A percentile compares a stretch with the other conserved stretches of the same genome.
Evolutionary conservation across 1,139 yeast species (phyloP).

Genomic region (Nakaseomyces sp.): DNA sequence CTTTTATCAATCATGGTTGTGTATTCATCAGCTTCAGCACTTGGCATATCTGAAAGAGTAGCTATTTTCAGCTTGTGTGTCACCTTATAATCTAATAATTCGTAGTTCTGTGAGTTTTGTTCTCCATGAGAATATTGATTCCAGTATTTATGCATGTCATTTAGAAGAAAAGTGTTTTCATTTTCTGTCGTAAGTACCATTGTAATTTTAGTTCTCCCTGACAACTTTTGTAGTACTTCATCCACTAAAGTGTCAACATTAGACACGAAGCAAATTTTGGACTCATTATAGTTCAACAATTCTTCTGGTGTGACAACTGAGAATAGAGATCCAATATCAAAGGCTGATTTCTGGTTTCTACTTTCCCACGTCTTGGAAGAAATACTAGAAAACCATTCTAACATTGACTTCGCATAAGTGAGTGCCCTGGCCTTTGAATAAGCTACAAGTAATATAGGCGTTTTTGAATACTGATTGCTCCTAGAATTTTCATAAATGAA

Average conservation of each 20-base stretch:
- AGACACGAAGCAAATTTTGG: conserved; percentile 76
- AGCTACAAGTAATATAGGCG: conserved; percentile 68
- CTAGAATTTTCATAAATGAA: conserved; percentile 30
- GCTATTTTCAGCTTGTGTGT: not conserved
- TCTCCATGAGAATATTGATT: conserved; percentile 34
- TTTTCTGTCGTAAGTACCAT: conserved; percentile 47
- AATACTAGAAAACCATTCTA: conserved; percentile 90
- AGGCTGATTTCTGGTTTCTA: conserved; percentile 54
- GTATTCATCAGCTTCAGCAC: conserved; percentile 41
- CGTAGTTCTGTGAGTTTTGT: conserved; percentile 31
- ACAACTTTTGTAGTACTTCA: conserved; percentile 40
- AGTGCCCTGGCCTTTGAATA: conserved; percentile 74
- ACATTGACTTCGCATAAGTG: conserved; percentile 76
- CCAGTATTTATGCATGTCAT: conserved; percentile 51
- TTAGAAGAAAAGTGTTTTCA: conserved; percentile 10
- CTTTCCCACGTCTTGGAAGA: conserved; percentile 77
- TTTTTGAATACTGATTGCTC: conserved; percentile 23
- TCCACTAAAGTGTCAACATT: conserved; percentile 43
- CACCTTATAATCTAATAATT: conserved; percentile 17
- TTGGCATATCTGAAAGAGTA: not conserved
- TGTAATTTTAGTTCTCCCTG: conserved; percentile 58
- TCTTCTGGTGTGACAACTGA: conserved; percentile 55
- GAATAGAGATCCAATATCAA: conserved; percentile 49
- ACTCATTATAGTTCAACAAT: conserved; percentile 49
- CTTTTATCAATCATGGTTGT: conserved; percentile 38